Base-by-base conservation (phyloP, 495 filamentous ascomycete genomes). In the Aspergillus cristatus region DNA sequence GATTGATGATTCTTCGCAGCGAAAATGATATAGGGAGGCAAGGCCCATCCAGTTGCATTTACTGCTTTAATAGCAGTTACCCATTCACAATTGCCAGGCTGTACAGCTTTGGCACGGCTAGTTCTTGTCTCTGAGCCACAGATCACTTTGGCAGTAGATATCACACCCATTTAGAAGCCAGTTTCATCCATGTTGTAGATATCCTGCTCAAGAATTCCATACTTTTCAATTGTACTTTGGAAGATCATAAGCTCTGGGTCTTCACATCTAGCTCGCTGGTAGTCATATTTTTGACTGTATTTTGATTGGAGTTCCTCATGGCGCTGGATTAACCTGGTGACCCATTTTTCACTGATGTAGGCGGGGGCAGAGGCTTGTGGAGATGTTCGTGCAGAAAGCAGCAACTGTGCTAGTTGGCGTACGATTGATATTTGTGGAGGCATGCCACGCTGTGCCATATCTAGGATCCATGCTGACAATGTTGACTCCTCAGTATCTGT, bases 181-280 rank as follows among this genome's bases (percentile, higher is more conserved):
- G n/a, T n/a, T n/a, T n/a, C n/a, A n/a, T n/a, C 51, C 45, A 71
- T 66, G 44, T 67, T 70, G 40, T 65, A 65, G 28, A 60, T 54
- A 51, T 68, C 55, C 17, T 57, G 44, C 17, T 60, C 40, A 12
- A 45, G 32, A 1, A 34, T 40, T 24, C 48, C 42, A 42, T 67
- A 57, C 40, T 67, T 57, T 12, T 31, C 42, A 17, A 50, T 40
- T 4, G 30, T 40, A 33, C 25, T 34, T 33, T 40, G 16, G 14
- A 40, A 3, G 12, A 28, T 34, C 15, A 33, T 33, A 34, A 22
- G 33, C 38, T 40, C 28, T 13, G 30, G 31, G 26, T 40, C 29
- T 25, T 40, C 14, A 42, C 34, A 36, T 42, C 37, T 42, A 18
- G 31, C 40, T 12, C 18, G 26, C 22, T 42, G 4, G 32, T 42